Evolutionary conservation across 2,329 filamentous ascomycete species (phyloP).

Genomic region (Sclerotinia spermophila): DNA sequence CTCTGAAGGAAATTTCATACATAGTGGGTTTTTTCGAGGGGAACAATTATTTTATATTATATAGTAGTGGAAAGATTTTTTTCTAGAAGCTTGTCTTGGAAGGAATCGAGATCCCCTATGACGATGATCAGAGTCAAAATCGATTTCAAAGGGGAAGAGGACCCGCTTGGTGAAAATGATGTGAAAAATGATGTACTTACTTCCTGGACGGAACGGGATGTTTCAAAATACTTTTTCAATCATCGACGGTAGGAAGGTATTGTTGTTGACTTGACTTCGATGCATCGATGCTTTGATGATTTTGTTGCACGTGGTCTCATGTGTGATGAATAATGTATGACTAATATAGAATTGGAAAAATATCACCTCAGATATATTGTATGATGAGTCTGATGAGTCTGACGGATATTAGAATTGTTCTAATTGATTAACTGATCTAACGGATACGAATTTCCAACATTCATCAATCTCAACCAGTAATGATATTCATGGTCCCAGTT

Average conservation of each 20-base stretch:
- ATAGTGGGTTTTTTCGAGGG: background rate
- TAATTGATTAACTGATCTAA: background rate
- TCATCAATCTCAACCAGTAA: background rate
- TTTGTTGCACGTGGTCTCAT: background rate
- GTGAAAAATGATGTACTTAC: background rate
- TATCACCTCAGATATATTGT: background rate
- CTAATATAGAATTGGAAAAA: background rate
- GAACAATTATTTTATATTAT: background rate
- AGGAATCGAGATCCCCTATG: constrained; percentile 7
- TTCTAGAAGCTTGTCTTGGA: background rate
- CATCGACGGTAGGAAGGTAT: background rate
- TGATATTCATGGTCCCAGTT: background rate
- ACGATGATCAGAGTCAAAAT: background rate
- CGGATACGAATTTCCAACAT: background rate
- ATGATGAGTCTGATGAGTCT: background rate
- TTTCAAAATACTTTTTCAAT: background rate
- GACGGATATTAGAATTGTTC: background rate
- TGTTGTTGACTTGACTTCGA: background rate
- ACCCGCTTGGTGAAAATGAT: background rate
- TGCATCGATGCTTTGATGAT: background rate
- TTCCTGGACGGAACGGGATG: background rate
- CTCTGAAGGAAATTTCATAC: background rate
- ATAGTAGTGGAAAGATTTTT: background rate
- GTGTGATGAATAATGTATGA: background rate
- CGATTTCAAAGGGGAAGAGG: background rate